These are phyloP conservation scores for Ziziphus jujuba DNA, from an alignment of 306 rosid genomes.

Conservation along the genomic window DNA sequence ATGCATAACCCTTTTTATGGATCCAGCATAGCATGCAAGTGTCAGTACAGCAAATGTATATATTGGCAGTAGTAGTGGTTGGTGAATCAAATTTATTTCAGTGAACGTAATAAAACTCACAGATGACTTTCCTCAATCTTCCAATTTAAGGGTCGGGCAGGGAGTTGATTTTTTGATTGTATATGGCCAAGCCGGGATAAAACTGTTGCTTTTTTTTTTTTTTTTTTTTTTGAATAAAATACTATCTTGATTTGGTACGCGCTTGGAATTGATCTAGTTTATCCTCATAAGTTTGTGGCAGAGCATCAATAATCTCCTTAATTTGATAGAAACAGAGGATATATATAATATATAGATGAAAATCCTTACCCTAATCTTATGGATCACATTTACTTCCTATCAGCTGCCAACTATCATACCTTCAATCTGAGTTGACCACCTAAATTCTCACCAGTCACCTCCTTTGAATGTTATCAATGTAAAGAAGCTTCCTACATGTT, in stretches of 20 bases:
- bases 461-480: not conserved
- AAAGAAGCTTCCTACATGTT: not conserved
- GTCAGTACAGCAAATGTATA: no score
- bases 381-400: not conserved
- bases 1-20: not conserved
- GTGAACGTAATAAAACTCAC: not conserved
- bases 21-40: constrained; percentile 7
- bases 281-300: not conserved
- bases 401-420: not conserved
- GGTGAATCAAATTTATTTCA: no score
- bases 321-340: not conserved
- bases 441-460: not conserved
- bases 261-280: not conserved
- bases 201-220: not conserved
- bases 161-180: not conserved
- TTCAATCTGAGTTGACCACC: not conserved
- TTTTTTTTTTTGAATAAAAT: not conserved
- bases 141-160: not conserved
- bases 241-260: not conserved
- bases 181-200: not conserved
- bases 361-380: not conserved
- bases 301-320: not conserved
- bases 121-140: not conserved
- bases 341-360: no score
- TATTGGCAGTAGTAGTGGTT: no score